Evolutionary conservation across 179 eudicot genomes (phyloP).

Genomic region (Silene noctiflora): DNA sequence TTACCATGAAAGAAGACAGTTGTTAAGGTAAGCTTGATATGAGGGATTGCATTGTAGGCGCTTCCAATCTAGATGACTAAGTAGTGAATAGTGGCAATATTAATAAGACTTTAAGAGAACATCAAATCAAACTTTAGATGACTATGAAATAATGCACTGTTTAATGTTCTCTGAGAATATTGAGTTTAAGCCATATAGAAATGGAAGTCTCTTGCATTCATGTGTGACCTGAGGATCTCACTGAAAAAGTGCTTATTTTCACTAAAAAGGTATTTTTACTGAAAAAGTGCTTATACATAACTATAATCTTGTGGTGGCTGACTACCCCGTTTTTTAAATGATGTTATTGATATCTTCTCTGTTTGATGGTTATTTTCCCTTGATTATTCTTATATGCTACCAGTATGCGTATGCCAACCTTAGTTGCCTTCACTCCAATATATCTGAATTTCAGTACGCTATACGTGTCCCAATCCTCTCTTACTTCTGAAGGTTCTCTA

Average conservation of each 20-base stretch:
- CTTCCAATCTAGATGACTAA: not conserved
- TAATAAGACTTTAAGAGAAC: not conserved
- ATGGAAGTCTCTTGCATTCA: not conserved
- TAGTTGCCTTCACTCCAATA: no score
- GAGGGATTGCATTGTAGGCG: no score
- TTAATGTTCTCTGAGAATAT: not conserved
- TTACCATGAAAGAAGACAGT: not conserved
- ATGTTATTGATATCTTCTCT: not conserved
- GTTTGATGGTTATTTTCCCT: not conserved
- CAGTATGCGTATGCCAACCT: no score
- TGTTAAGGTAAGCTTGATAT: not conserved
- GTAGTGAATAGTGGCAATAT: not conserved
- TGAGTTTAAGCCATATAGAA: not conserved
- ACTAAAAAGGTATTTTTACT: no score
- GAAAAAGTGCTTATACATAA: not conserved
- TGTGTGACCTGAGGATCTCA: no score
- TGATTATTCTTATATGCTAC: no score
- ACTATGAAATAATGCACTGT: not conserved
- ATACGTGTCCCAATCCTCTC: not conserved
- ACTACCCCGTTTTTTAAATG: not conserved
- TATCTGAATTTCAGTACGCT: not conserved
- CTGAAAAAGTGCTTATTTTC: not conserved
- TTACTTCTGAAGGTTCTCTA: constrained; percentile 2
- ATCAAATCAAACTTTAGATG: not conserved
- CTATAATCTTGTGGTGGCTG: not conserved